These are phyloP conservation scores for Xylaria sp. DNA, from an alignment of 2,329 filamentous ascomycete genomes.

Conservation along the genomic window DNA sequence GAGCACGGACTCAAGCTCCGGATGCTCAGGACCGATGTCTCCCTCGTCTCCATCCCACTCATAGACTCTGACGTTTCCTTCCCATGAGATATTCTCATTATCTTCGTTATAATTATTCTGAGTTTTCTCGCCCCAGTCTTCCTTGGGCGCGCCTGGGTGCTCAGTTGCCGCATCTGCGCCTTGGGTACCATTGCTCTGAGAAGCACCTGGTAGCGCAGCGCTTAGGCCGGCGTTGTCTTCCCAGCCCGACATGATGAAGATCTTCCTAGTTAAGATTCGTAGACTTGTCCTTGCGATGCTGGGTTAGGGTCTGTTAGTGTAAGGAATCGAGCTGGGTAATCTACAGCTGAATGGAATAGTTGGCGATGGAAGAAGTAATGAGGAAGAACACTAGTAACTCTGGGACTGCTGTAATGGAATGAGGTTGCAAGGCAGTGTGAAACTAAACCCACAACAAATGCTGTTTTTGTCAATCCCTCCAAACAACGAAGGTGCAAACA, in stretches of 20 bases:
- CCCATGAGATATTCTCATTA: conserved; percentile 55
- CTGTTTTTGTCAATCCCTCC: background rate
- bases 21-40: conserved; percentile 79
- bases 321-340: background rate
- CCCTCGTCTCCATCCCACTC: conserved; percentile 88
- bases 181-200: conserved; percentile 21
- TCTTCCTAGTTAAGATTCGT: background rate
- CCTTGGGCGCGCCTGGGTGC: conserved; percentile 35
- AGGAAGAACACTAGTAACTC: background rate
- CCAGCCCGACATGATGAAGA: conserved; percentile 45
- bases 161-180: conserved; percentile 24
- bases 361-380: background rate
- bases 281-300: background rate
- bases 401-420: background rate
- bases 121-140: conserved; percentile 60
- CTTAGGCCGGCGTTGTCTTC: conserved; percentile 44
- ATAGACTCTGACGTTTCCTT: conserved; percentile 73
- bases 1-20: conserved; percentile 78
- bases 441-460: background rate
- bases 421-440: background rate
- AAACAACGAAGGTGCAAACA: background rate
- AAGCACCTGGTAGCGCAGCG: conserved; percentile 49
- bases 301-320: conserved; percentile 3
- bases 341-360: background rate
- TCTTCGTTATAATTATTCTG: conserved; percentile 61